These are phyloP conservation scores for Colletotrichum melonis DNA, from an alignment of 2,329 filamentous ascomycete genomes.

Conservation along the genomic window DNA sequence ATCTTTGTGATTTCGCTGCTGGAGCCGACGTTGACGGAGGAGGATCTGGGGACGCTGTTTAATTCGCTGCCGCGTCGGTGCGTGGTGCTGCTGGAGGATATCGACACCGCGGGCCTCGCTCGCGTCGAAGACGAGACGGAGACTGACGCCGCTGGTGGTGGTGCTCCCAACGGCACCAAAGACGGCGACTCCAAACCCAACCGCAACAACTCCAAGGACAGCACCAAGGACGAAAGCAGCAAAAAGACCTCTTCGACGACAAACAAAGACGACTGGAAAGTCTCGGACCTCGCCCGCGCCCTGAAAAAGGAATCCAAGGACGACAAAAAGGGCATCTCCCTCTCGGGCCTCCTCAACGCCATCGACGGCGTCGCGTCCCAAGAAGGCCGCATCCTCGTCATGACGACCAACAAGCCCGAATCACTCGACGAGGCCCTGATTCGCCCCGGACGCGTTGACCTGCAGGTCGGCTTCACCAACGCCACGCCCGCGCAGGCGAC, in stretches of 20 bases:
- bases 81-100: conserved; percentile 76
- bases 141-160: conserved; percentile 30
- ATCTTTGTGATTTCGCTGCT: conserved; percentile 72
- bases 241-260: conserved; percentile 10
- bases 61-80: conserved; percentile 70
- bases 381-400: conserved; percentile 82
- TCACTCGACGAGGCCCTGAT: conserved; percentile 79
- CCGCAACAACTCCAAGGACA: not conserved
- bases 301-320: conserved; percentile 51
- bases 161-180: not conserved
- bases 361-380: conserved; percentile 86
- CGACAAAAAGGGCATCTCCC: conserved; percentile 69
- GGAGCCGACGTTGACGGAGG: conserved; percentile 70
- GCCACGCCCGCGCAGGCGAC: conserved; percentile 57
- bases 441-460: conserved; percentile 62
- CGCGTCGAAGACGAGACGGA: conserved; percentile 48
- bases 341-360: conserved; percentile 84
- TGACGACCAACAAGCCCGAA: conserved; percentile 84
- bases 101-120: conserved; percentile 72
- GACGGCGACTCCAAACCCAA: not conserved
- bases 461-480: conserved; percentile 40
- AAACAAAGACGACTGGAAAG: conserved; percentile 45
- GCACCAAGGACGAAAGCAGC: conserved; percentile 37
- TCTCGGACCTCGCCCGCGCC: conserved; percentile 55
- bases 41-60: conserved; percentile 69